Conservation (phyloP, 441 rosid species). For the Monsonia emarginata region DNA sequence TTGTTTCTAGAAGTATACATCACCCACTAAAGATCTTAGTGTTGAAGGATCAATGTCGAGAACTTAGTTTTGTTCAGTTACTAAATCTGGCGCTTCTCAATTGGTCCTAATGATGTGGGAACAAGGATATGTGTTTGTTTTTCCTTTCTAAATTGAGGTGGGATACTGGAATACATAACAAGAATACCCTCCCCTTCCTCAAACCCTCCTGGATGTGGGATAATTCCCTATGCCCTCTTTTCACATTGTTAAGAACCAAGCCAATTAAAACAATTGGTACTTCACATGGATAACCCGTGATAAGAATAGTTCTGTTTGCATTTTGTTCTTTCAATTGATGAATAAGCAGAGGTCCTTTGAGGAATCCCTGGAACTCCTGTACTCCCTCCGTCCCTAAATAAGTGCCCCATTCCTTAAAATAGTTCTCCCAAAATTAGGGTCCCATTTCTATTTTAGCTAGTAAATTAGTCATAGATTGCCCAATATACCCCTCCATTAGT, state of each 20-base stretch:
- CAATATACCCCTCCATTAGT: too few relatives aligned
- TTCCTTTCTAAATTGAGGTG: background rate
- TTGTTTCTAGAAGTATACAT: background rate
- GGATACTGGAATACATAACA: background rate
- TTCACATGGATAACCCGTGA: background rate
- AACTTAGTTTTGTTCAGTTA: background rate
- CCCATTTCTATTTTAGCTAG: too few relatives aligned
- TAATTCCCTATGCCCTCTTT: background rate
- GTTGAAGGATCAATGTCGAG: background rate
- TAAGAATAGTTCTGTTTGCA: too few relatives aligned
- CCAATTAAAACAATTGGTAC: background rate
- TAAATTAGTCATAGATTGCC: too few relatives aligned
- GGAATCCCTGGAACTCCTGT: too few relatives aligned
- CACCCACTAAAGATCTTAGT: background rate
- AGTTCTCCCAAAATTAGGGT: too few relatives aligned
- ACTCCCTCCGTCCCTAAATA: too few relatives aligned
- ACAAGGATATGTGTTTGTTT: background rate
- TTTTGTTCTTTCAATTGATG: too few relatives aligned
- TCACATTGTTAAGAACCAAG: background rate
- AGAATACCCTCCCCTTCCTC: background rate
- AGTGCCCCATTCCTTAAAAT: too few relatives aligned
- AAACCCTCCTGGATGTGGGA: background rate
- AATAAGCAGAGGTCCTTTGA: too few relatives aligned
- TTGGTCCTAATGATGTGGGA: background rate
- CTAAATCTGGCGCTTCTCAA: background rate